Percentiles rank a stretch among this genome's conserved stretches.
These are phyloP conservation scores for Leccinum pellstonianum DNA, from an alignment of 768 basidiomycete genomes.

Conservation along the genomic window DNA sequence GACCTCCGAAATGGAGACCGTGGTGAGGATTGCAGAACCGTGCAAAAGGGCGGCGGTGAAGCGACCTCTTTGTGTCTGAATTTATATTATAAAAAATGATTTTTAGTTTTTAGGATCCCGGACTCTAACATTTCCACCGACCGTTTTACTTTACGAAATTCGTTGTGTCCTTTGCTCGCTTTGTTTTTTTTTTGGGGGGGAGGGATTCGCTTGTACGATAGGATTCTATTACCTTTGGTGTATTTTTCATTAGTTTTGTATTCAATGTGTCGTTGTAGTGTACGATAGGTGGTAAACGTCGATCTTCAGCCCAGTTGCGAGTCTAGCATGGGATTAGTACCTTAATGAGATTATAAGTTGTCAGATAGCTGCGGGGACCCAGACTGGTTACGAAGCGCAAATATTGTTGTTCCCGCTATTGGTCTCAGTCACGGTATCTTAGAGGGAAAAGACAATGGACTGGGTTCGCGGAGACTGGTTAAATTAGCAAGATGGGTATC, in stretches of 20 bases:
- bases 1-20: not conserved
- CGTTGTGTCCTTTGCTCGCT: not conserved
- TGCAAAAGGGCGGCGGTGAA: constrained; percentile 15
- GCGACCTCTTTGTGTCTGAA: constrained; percentile 19
- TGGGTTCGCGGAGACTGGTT: constrained; percentile 27
- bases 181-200: not conserved
- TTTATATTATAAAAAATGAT: not conserved
- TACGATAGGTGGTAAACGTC: not conserved
- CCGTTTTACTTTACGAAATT: not conserved
- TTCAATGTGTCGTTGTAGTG: not conserved
- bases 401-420: not conserved
- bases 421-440: not conserved
- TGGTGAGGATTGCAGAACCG: constrained; percentile 3
- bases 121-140: not conserved
- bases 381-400: not conserved
- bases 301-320: not conserved
- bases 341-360: not conserved
- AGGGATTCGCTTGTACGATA: not conserved
- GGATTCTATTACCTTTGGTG: not conserved
- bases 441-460: constrained; percentile 10
- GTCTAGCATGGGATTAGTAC: not conserved
- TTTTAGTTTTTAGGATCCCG: not conserved
- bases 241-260: not conserved
- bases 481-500: constrained; percentile 7
- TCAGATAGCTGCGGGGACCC: not conserved